Base-by-base conservation (phyloP, 192 early-diverging fungal species). In the Umbelopsis sp. region DNA sequence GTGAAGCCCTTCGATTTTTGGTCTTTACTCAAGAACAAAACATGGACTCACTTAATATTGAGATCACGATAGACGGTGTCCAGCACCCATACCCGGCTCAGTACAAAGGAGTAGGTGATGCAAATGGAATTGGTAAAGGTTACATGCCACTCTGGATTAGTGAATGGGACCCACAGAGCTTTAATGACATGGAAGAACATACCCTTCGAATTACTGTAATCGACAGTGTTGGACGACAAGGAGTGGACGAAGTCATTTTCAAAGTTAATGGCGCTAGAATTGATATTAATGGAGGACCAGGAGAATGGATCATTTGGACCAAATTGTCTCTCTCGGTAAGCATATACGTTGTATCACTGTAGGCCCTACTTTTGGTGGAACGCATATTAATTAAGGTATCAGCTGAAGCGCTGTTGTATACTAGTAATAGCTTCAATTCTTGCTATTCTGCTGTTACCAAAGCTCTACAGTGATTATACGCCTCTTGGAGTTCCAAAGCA, bases 1-100 rank as follows among this genome's bases (percentile, higher is more conserved):
- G 90, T 62, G 85, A 80, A 22, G 88, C 91, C 59, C 91, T 97
- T 59, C 89, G 96, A 25, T 83, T 91, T 34, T 81, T 97, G 34
- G 82, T 93, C 3, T 97, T 89, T 83, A 82, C 91, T 17, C 82
- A 85, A 62, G 21, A 41, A 11, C 74, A 81, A 12, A 66, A 84
- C 0, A 67, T 69, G 2, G 49, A 77, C 26, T 73, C 79, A 4
- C 79, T 89, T 25, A 51, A 68, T 0, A 67, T 92, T n/a, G 43
- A 67, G 31, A 81, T 84, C 17, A 74, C 41, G 65, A 82, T 93
- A 49, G 86, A 92, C 73, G 85, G 85, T 3, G 36, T 62, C 12
- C 29, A 31, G 34, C 86, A 86, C 65, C 68, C 80, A 31, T 74
- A 82, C 2, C 62, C 79, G 1, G 81, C 86, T 8, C 47, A 53